A percentile compares a stretch with the other conserved stretches of the same genome.
Conservation (phyloP, 2,329 filamentous ascomycete species). For the Aspergillus novoparasiticus region DNA sequence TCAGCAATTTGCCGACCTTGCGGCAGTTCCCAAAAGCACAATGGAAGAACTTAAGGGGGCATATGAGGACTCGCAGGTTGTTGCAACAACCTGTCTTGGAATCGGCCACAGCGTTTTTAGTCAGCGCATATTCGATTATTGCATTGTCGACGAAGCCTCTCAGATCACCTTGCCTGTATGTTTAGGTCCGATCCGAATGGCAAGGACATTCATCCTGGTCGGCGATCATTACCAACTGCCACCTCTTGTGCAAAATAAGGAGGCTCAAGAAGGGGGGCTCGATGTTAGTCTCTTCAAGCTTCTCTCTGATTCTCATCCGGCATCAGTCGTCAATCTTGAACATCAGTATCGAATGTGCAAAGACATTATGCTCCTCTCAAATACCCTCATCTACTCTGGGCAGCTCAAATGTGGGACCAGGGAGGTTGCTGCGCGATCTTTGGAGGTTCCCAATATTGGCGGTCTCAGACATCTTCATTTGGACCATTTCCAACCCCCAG, state of each 20-base stretch:
- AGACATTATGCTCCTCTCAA: constrained; percentile 93
- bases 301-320: constrained; percentile 83
- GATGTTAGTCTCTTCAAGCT: constrained; percentile 94
- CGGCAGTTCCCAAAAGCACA: constrained; percentile 69
- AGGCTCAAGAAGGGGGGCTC: constrained; percentile 80
- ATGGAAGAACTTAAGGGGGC: constrained; percentile 82
- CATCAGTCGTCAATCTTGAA: constrained; percentile 85
- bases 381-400: constrained; percentile 90
- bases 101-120: constrained; percentile 88
- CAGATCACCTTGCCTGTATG: constrained; percentile 97
- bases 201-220: constrained; percentile 88
- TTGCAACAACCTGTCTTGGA: constrained; percentile 92
- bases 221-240: constrained; percentile 97
- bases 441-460: constrained; percentile 68
- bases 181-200: constrained; percentile 89
- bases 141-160: constrained; percentile 96
- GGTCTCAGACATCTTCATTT: constrained; percentile 62
- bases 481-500: constrained; percentile 28
- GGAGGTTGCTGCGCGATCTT: constrained; percentile 68
- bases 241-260: constrained; percentile 88
- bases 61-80: constrained; percentile 84
- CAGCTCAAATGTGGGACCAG: constrained; percentile 85
- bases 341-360: constrained; percentile 99
- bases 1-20: constrained; percentile 79
- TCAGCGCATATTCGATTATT: constrained; percentile 92